Evolutionary conservation across 2,329 filamentous ascomycete species (phyloP).

Genomic region (Diplodia scrobiculata): DNA sequence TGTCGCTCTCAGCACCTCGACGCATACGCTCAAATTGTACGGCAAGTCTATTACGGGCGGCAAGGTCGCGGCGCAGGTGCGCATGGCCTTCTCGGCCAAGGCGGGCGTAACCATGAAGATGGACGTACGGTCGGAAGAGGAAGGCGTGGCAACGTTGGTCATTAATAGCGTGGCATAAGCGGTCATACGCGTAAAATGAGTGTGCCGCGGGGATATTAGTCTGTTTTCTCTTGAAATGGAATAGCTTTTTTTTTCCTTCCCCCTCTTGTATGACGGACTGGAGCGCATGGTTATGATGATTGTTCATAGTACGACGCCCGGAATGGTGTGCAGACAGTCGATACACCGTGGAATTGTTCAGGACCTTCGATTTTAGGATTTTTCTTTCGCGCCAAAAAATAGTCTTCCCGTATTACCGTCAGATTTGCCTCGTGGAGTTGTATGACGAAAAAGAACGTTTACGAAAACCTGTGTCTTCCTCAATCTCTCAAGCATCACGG

Average conservation of each 20-base stretch:
- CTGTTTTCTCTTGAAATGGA: background rate
- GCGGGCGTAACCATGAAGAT: slow-evolving; percentile 96
- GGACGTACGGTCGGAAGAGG: slow-evolving; percentile 86
- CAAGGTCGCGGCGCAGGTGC: slow-evolving; percentile 79
- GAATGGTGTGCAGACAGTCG: background rate
- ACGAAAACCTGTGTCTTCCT: no score
- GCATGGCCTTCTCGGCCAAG: slow-evolving; percentile 93
- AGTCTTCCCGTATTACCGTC: no score
- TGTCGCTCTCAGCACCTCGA: slow-evolving; percentile 81
- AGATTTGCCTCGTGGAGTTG: no score
- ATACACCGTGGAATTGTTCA: background rate
- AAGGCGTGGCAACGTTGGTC: slow-evolving; percentile 81
- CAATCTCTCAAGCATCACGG: no score
- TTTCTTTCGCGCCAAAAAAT: background rate
- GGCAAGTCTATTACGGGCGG: slow-evolving; percentile 93
- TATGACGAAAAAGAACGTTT: no score
- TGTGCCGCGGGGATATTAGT: background rate
- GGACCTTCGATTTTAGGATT: background rate
- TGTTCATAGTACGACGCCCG: background rate
- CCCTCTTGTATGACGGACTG: background rate
- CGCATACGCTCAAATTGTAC: slow-evolving; percentile 91
- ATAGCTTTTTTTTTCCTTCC: background rate
- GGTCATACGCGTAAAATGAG: background rate
- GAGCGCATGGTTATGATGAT: background rate
- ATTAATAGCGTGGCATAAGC: slow-evolving; percentile 77